Evolutionary conservation across 2,329 filamentous ascomycete genomes (phyloP).

Genomic region (Incumbomyces lentus): DNA sequence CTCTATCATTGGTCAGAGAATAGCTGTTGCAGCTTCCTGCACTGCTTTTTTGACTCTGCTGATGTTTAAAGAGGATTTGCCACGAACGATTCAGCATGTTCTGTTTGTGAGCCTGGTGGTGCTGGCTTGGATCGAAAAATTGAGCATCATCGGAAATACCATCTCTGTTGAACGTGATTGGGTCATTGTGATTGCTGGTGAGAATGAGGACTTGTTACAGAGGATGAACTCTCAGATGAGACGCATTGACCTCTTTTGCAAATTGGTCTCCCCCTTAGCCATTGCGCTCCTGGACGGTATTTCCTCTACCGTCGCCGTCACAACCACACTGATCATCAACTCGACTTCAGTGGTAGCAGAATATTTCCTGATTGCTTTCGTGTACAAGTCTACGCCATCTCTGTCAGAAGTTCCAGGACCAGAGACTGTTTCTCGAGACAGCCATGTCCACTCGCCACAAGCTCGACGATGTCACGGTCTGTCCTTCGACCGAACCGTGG

Average conservation of each 20-base stretch:
- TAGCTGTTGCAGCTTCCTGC: constrained; percentile 40
- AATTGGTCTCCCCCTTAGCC: constrained; percentile 43
- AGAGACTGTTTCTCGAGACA: too few species aligned
- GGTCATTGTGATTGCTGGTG: constrained; percentile 31
- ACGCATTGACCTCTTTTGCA: constrained; percentile 48
- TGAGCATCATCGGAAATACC: constrained; percentile 53
- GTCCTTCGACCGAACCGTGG: background rate
- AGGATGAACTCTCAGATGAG: constrained; percentile 46
- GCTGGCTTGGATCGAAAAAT: constrained; percentile 59
- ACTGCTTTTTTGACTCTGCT: constrained; percentile 34
- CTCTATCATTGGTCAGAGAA: constrained; percentile 36
- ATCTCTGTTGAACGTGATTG: constrained; percentile 64
- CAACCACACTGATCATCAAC: constrained; percentile 38
- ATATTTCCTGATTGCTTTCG: constrained; percentile 31
- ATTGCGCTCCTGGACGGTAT: constrained; percentile 39
- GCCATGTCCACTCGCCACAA: background rate
- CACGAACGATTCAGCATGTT: constrained; percentile 1
- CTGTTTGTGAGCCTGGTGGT: constrained; percentile 28
- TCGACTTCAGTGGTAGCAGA: constrained; percentile 30
- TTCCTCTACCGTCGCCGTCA: constrained; percentile 36
- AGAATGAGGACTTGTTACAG: constrained; percentile 32
- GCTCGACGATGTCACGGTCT: background rate
- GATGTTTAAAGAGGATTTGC: background rate
- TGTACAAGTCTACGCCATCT: constrained; percentile 13
- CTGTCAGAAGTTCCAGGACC: background rate